Conservation (phyloP, 2,329 filamentous ascomycete species). For the Endocalyx cinctus region DNA sequence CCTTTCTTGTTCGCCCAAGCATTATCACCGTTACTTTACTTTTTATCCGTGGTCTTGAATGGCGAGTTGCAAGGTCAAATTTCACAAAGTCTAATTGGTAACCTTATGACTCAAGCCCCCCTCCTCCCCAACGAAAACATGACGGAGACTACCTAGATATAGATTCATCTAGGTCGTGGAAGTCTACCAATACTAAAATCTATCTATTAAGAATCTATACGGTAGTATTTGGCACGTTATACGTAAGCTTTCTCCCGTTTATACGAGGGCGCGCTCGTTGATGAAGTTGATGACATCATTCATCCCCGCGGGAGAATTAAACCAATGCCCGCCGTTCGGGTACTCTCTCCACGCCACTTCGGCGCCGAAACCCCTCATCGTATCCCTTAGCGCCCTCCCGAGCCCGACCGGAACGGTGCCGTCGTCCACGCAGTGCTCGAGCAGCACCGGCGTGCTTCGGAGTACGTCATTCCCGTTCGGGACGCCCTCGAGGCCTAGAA, state of each 20-base stretch:
- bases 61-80: too few relatives aligned
- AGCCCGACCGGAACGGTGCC: slow-evolving; percentile 33
- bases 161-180: too few relatives aligned
- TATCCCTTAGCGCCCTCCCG: slow-evolving; percentile 32
- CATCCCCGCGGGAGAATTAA: slow-evolving; percentile 38
- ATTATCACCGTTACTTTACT: too few relatives aligned
- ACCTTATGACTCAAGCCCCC: too few relatives aligned
- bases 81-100: too few relatives aligned
- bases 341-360: slow-evolving; percentile 39
- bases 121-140: too few relatives aligned
- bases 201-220: too few relatives aligned
- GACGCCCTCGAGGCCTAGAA: slow-evolving; percentile 23
- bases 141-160: too few relatives aligned
- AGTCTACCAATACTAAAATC: slow-evolving; percentile 3
- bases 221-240: too few relatives aligned
- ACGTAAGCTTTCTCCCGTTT: background rate
- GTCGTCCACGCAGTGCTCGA: slow-evolving; percentile 44
- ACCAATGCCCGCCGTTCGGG: slow-evolving; percentile 38
- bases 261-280: slow-evolving; percentile 6
- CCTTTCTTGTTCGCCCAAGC: too few relatives aligned
- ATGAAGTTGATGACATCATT: slow-evolving; percentile 37
- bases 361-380: slow-evolving; percentile 32
- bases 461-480: slow-evolving; percentile 25
- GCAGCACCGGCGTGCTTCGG: slow-evolving; percentile 37
- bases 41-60: too few relatives aligned